phyloP scores from a whole-genome alignment of 2,329 filamentous ascomycete species.

The Albifimbria verrucaria region DNA sequence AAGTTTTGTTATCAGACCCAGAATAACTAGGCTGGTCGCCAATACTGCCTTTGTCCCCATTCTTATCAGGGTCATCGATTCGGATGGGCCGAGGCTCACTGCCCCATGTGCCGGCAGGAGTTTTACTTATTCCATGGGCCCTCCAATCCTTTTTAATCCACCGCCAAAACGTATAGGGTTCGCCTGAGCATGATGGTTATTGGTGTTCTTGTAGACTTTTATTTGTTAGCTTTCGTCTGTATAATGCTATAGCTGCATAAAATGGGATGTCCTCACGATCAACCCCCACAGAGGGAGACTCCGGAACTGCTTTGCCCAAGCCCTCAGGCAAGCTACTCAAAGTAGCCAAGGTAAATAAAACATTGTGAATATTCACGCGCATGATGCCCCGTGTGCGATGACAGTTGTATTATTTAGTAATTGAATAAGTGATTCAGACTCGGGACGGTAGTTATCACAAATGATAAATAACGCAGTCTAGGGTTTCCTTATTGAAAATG shows the following conservation, averaged over 20 bases:
- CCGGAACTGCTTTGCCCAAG: background rate
- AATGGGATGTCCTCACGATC: background rate
- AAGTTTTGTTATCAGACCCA: background rate
- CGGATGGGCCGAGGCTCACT: background rate
- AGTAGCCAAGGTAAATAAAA: background rate
- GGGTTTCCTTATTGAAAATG: background rate
- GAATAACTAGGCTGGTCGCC: background rate
- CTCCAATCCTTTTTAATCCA: background rate
- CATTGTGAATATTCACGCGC: background rate
- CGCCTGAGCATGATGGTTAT: background rate
- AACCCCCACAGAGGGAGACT: background rate
- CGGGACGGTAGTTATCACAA: background rate
- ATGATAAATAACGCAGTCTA: background rate
- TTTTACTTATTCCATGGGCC: background rate
- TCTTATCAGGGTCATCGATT: background rate
- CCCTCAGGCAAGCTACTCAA: background rate
- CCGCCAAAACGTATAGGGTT: background rate
- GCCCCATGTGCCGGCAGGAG: background rate
- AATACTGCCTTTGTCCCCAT: background rate
- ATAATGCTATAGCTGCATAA: background rate
- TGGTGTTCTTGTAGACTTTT: background rate
- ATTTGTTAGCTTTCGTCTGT: background rate
- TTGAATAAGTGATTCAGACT: background rate
- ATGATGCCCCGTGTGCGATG: background rate
- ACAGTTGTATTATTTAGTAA: background rate